Conservation (phyloP, 129 eudicot species). For the Tagetes erecta region DNA sequence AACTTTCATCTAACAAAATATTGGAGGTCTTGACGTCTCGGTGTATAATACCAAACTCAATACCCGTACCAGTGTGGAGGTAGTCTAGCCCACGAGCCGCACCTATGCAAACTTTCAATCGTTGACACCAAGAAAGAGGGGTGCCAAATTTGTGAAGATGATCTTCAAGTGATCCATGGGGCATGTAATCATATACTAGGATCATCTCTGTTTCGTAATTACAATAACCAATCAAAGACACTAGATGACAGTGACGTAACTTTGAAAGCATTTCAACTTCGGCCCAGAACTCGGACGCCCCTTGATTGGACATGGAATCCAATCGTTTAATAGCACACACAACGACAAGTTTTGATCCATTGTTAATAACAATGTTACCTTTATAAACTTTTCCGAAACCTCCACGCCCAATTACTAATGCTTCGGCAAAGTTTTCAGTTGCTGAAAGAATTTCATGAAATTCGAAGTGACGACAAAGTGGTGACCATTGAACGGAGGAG, state of each 20-base stretch:
- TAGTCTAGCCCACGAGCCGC: slow-evolving; percentile 27
- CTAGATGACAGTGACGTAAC: slow-evolving; percentile 13
- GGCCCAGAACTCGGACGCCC: slow-evolving; percentile 2
- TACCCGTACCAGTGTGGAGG: slow-evolving; percentile 10
- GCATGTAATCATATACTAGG: slow-evolving; percentile 20
- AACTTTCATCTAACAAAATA: slow-evolving; percentile 2
- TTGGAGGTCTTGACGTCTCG: slow-evolving; percentile 27
- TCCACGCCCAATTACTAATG: too few species aligned
- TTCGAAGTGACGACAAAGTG: too few species aligned
- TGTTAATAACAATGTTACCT: not conserved
- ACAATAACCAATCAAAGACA: slow-evolving; percentile 19
- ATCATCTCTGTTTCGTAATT: not conserved
- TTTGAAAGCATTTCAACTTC: slow-evolving; percentile 25
- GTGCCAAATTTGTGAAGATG: not conserved
- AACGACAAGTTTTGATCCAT: too few species aligned
- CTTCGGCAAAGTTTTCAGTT: too few species aligned
- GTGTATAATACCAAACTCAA: slow-evolving; percentile 17
- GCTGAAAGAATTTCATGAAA: too few species aligned
- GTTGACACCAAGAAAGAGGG: slow-evolving; percentile 22
- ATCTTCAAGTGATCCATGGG: slow-evolving; percentile 13
- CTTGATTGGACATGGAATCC: slow-evolving; percentile 16
- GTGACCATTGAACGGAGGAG: too few species aligned
- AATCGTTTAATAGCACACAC: slow-evolving; percentile 18
- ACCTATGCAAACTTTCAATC: slow-evolving; percentile 16
- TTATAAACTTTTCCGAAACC: too few species aligned